A percentile compares a stretch with the other conserved stretches of the same genome.
Evolutionary conservation across 805 yeast genomes (phyloP).

Genomic region (Helenozyma rhizophorensis): DNA sequence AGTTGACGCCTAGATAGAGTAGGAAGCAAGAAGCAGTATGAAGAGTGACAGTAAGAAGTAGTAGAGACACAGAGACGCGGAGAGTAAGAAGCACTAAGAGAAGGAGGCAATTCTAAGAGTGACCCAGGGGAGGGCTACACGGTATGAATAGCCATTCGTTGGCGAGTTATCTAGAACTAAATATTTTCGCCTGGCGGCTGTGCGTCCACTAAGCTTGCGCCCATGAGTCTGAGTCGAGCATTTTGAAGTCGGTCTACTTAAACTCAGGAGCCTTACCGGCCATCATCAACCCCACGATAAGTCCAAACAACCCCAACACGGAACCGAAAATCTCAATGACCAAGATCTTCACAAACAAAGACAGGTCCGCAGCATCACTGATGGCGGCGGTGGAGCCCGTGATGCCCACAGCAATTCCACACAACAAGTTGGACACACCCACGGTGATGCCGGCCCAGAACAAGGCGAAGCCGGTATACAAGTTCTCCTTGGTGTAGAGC

Average conservation of each 20-base stretch:
- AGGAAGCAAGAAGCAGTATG: too few relatives aligned
- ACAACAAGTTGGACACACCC: slow-evolving; percentile 85
- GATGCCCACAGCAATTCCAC: slow-evolving; percentile 96
- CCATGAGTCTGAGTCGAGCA: too few relatives aligned
- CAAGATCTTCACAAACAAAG: slow-evolving; percentile 90
- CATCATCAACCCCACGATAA: slow-evolving; percentile 95
- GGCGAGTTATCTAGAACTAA: too few relatives aligned
- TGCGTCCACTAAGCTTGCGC: too few relatives aligned
- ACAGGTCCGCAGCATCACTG: slow-evolving; percentile 95
- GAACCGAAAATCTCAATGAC: slow-evolving; percentile 98
- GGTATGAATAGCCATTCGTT: too few relatives aligned
- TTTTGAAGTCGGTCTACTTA: slow-evolving; percentile 31
- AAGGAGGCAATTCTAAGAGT: not conserved
- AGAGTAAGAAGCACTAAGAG: not conserved
- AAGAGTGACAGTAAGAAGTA: too few relatives aligned
- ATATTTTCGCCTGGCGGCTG: too few relatives aligned
- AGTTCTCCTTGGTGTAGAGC: slow-evolving; percentile 72
- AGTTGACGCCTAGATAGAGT: slow-evolving; percentile 31
- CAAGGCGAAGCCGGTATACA: slow-evolving; percentile 90
- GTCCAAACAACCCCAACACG: slow-evolving; percentile 90
- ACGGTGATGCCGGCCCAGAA: slow-evolving; percentile 99
- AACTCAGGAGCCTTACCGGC: slow-evolving; percentile 93
- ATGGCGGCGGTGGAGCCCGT: slow-evolving; percentile 99
- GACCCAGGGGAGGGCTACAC: too few relatives aligned
- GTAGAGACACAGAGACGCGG: too few relatives aligned